Conservation (phyloP, 2,329 filamentous ascomycete species). For the Pseudogymnoascus sp. region DNA sequence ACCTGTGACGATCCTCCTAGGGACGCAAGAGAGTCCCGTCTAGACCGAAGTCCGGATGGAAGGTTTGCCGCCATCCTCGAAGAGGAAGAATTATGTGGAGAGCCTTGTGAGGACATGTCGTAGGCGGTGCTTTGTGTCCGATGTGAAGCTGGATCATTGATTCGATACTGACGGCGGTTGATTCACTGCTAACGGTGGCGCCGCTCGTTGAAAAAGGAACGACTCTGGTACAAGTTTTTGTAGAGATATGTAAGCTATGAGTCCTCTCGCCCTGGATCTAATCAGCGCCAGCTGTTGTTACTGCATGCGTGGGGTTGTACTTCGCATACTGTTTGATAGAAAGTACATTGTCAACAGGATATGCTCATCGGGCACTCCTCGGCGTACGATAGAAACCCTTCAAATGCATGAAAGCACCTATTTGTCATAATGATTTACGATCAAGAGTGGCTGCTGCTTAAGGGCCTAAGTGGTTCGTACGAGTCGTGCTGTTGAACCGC, state of each 20-base stretch:
- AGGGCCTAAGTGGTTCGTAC: not conserved
- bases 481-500: not conserved
- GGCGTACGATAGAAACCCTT: not conserved
- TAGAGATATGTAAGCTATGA: not conserved
- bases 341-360: not conserved
- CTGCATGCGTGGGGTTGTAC: not conserved
- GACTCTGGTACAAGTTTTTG: not conserved
- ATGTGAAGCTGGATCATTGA: not conserved
- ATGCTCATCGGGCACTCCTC: constrained; percentile 5
- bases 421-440: not conserved
- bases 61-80: constrained; percentile 16
- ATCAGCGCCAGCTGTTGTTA: not conserved
- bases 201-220: not conserved
- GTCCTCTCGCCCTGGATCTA: not conserved
- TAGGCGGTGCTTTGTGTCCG: not conserved
- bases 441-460: not conserved
- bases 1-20: constrained; percentile 41
- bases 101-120: constrained; percentile 27
- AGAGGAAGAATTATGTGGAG: constrained; percentile 19
- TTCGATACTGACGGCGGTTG: not conserved
- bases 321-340: not conserved
- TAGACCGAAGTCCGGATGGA: constrained; percentile 23
- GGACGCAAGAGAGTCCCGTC: constrained; percentile 43
- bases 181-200: not conserved
- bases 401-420: not conserved